Base-by-base conservation (phyloP, 108 stramenopile genomes). In the Pseudonitzschia pungens region DNA sequence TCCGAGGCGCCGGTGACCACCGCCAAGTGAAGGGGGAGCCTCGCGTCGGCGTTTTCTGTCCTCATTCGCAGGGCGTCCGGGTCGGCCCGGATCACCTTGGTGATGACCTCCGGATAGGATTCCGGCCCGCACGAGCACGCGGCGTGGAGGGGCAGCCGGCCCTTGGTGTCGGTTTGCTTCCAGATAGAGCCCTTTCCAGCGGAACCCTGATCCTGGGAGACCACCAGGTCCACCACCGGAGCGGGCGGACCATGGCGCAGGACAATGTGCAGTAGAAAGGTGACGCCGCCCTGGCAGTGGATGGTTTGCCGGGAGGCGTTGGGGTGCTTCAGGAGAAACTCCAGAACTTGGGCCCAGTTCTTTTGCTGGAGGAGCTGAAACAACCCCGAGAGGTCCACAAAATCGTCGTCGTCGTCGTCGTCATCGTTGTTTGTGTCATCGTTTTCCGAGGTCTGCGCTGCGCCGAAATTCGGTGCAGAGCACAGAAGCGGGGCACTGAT, bases 91-190 rank as follows among this genome's bases (percentile, higher is more conserved):
- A 79, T n/a, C 41, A 79, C 55, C 45, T 50, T 24, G 9, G 27
- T 16, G 9, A 79, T 51, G 15, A 79, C 71, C 9, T 79, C 73
- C 33, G 28, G 24, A 20, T 53, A 33, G 21, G 70, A 50, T 11
- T 51, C 62, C 10, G 64, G 32, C 40, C 65, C 43, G 65, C 56
- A 51, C 50, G 63, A 32, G 55, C 78, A 79, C 27, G 73, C 78
- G 26, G 66, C 57, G 53, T 79, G 78, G 24, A 79, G 64, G 9
- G 78, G 78, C 42, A 79, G 53, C 45, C 67, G 66, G 12, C 78
- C 78, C 51, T 65, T 32, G 32, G 72, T 28, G 29, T 72, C 78
- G n/a, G 60, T 62, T 10, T 14, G 31, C 29, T 40, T 62, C 60
- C 32, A 40, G 29, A 62, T 28, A 12, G 60, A n/a, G 14, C 0